Evolutionary conservation across 352 stramenopile genomes (phyloP), one percentile per base, ranked within the genome.

Genomic region (Globisporangium nodosum): DNA sequence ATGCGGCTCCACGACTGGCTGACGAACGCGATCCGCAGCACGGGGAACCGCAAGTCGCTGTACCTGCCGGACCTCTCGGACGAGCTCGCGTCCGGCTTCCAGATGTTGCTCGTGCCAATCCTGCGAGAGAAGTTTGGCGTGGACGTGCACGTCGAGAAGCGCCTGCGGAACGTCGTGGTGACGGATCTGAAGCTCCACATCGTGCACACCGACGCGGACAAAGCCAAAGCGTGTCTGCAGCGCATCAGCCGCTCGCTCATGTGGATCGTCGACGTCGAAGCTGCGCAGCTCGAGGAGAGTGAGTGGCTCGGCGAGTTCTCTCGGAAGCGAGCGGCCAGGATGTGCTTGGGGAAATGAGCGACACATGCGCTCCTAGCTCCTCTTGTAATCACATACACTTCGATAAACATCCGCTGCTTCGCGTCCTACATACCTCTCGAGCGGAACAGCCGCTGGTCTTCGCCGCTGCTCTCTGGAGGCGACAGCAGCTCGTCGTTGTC

Each of bases 1-100:
- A 90, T 90, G 80, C 54, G 69, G 31, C 61, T 90, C 16, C 72
- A 87, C 46, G 80, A 90, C 68, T 90, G 80, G 78, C 69, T 90
- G 20, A 87, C 66, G n/a, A 86, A 84, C 31, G 72, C 76, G 8
- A 82, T 88, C 18, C 76, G 75, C 9, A 58, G 66, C 27, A 88
- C 78, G 13, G 80, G 78, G 8, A 78, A 73, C 37, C 70, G 75
- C 1, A 65, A 63, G 49, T 70, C 80, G 7, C 68, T 90, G 13
- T 83, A 87, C 58, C 46, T 90, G 13, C 70, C 78, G 15, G 74
- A 87, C 9, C 68, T 90, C 21, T 76, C 78, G n/a, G 72, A 64
- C 13, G 74, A 90, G 46, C 74, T 88, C 60, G 76, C 75, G 27
- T 74, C 74, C 15, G 76, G 71, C 8, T 90, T 90, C 43, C 70